These are phyloP conservation scores for Edaphochlamys debaryana DNA, from an alignment of 139 green algal species.

Conservation along the genomic window DNA sequence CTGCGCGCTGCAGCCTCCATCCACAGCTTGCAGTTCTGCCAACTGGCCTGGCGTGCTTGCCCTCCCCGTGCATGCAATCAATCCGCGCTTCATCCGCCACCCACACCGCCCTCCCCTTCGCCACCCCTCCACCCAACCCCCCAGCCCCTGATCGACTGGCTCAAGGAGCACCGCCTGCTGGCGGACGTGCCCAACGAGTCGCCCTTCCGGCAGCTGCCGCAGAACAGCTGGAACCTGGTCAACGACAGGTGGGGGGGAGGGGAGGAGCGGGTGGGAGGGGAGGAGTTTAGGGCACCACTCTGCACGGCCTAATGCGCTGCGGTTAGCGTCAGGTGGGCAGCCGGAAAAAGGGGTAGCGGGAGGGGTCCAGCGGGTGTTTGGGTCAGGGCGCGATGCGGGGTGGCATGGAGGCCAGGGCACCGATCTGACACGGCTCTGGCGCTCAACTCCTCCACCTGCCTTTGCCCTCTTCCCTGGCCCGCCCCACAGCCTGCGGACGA, in stretches of 20 bases:
- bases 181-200: not conserved
- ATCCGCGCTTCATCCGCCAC: no score
- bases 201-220: slow-evolving; percentile 42
- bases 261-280: not conserved
- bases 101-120: no score
- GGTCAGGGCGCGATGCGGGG: no score
- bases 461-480: no score
- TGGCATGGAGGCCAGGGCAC: no score
- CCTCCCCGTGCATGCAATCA: no score
- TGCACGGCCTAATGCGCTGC: no score
- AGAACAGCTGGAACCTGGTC: slow-evolving; percentile 60
- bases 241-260: slow-evolving; percentile 54
- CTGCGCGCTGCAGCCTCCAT: no score
- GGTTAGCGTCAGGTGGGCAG: no score
- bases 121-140: not conserved
- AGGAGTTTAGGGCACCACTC: no score
- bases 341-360: not conserved
- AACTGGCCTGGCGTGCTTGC: no score
- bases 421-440: not conserved
- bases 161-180: not conserved
- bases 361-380: not conserved
- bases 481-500: slow-evolving; percentile 55
- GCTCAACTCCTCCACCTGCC: not conserved
- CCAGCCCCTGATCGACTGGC: slow-evolving; percentile 20
- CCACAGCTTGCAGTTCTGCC: no score